Evolutionary conservation across 768 basidiomycete genomes (phyloP).

Genomic region (Boletus rex-veris): DNA sequence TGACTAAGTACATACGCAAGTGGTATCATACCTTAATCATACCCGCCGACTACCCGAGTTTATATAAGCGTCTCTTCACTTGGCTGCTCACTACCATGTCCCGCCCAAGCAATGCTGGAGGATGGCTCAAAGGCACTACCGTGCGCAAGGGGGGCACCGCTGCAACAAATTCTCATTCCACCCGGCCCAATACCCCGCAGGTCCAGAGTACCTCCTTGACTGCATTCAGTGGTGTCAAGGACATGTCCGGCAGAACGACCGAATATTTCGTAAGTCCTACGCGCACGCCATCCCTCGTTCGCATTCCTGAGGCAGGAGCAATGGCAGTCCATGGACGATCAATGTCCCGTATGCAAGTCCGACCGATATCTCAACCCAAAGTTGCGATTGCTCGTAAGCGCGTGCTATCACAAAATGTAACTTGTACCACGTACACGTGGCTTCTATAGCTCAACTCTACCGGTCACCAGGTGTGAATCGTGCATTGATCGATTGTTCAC

Average conservation of each 20-base stretch:
- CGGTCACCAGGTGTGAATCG: constrained; percentile 85
- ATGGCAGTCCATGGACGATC: constrained; percentile 79
- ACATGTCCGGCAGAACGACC: constrained; percentile 75
- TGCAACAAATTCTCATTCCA: constrained; percentile 39
- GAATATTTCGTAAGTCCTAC: constrained; percentile 68
- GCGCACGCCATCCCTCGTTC: background rate
- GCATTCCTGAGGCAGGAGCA: constrained; percentile 8
- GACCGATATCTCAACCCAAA: constrained; percentile 96
- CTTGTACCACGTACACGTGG: constrained; percentile 15
- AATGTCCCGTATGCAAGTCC: constrained; percentile 96
- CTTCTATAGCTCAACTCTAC: constrained; percentile 6
- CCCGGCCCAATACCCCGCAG: constrained; percentile 65
- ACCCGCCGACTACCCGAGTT: background rate
- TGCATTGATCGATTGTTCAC: constrained; percentile 97
- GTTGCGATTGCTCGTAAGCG: constrained; percentile 87
- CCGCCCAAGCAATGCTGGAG: constrained; percentile 24
- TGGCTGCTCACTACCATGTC: constrained; percentile 26
- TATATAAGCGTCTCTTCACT: constrained; percentile 11
- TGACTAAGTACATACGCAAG: no score
- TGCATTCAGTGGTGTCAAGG: constrained; percentile 80
- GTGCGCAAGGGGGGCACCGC: constrained; percentile 60
- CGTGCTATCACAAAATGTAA: constrained; percentile 98
- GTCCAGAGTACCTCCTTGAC: constrained; percentile 71
- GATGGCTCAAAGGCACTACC: constrained; percentile 73
- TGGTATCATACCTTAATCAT: no score